phyloP scores from a whole-genome alignment of 371 early-diverging fungal genomes.

The Mortierella sp. region DNA sequence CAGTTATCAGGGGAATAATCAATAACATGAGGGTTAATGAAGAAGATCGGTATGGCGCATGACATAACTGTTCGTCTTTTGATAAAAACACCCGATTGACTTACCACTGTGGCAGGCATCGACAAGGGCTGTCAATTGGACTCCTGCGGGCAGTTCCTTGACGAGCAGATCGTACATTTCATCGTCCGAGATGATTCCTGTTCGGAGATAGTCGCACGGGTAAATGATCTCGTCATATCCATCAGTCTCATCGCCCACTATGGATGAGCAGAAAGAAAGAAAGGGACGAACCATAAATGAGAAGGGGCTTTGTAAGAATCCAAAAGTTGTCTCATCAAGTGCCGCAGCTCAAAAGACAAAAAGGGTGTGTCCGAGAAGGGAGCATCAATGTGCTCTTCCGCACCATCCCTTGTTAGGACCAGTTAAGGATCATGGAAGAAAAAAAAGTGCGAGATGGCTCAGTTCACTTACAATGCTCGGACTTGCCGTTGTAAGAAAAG shows the following conservation, averaged over 20 bases:
- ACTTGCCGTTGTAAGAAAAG: conserved; percentile 54
- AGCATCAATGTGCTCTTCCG: not conserved
- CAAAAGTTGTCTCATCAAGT: not conserved
- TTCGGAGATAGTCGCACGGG: conserved; percentile 70
- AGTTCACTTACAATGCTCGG: conserved; percentile 56
- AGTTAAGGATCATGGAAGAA: conserved; percentile 4
- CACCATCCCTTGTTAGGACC: not conserved
- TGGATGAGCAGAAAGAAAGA: conserved; percentile 48
- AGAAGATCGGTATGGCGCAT: too few relatives aligned
- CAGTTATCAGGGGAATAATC: not conserved
- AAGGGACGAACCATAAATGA: conserved; percentile 5
- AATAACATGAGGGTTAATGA: too few relatives aligned
- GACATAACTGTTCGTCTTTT: too few relatives aligned
- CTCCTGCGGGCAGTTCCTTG: conserved; percentile 67
- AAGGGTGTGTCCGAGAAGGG: not conserved
- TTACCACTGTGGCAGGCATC: conserved; percentile 71
- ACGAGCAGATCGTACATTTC: conserved; percentile 72
- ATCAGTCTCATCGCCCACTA: conserved; percentile 71
- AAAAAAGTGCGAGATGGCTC: not conserved
- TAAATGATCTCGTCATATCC: conserved; percentile 75
- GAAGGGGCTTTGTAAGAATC: not conserved
- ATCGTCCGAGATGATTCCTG: conserved; percentile 76
- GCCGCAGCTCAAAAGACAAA: not conserved
- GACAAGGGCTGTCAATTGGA: conserved; percentile 70
- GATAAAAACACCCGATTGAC: not conserved